These are phyloP conservation scores for Pezicula radicicola DNA, from an alignment of 2,329 filamentous ascomycete genomes.

Conservation along the genomic window DNA sequence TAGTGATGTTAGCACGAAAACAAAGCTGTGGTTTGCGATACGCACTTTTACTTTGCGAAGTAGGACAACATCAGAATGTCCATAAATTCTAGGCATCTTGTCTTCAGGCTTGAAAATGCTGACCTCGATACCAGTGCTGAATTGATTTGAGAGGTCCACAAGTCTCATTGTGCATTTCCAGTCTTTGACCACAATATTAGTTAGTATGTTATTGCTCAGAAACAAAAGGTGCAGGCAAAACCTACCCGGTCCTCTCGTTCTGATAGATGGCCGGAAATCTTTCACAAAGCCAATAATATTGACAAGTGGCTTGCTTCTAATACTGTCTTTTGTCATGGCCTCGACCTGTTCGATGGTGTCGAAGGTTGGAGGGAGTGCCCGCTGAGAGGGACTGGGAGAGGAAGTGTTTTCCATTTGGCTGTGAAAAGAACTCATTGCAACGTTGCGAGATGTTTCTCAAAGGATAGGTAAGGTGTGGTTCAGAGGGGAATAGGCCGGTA, in stretches of 20 bases:
- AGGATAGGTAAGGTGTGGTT: no score
- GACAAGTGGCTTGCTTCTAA: constrained; percentile 31
- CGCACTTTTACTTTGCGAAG: constrained; percentile 48
- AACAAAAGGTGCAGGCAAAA: background rate
- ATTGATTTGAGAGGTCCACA: constrained; percentile 51
- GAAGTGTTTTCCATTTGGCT: constrained; percentile 7
- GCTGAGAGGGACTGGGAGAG: background rate
- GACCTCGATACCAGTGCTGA: constrained; percentile 40
- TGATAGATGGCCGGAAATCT: constrained; percentile 54
- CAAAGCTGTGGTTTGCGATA: constrained; percentile 14
- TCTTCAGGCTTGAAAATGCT: constrained; percentile 57
- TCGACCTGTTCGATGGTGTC: constrained; percentile 36
- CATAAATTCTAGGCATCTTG: constrained; percentile 43
- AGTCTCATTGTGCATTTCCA: constrained; percentile 59
- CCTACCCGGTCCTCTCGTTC: constrained; percentile 50
- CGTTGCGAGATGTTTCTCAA: no score
- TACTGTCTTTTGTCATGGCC: constrained; percentile 40
- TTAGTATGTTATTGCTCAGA: background rate
- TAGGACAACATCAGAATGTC: constrained; percentile 61
- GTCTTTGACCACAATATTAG: constrained; percentile 38
- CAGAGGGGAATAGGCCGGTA: no score
- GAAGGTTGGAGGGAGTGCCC: constrained; percentile 38
- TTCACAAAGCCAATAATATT: constrained; percentile 70
- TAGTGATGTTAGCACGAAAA: constrained; percentile 19
- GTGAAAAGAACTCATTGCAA: background rate